These are phyloP conservation scores for Penicillium sp. DNA, from an alignment of 2,329 filamentous ascomycete genomes.

Conservation along the genomic window DNA sequence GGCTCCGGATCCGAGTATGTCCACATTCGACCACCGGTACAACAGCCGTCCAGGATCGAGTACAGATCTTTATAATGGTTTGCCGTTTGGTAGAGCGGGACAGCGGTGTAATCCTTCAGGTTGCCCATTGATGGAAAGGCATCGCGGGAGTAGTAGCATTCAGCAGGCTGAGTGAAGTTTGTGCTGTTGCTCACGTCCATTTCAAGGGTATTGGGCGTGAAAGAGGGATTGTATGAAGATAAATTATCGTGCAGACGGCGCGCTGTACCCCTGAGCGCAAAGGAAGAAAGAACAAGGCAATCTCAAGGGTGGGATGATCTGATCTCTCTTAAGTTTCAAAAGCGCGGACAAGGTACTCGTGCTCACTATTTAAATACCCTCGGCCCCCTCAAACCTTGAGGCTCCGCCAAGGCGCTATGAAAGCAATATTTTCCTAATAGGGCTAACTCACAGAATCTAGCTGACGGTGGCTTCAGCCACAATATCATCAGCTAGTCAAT, in stretches of 20 bases:
- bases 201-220: no score
- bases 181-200: neutral
- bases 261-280: no score
- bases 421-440: no score
- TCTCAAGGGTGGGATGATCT: no score
- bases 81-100: conserved; percentile 15
- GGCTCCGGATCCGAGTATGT: conserved; percentile 12
- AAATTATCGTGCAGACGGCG: no score
- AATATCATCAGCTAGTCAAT: neutral
- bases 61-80: conserved; percentile 5
- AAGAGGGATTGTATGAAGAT: no score
- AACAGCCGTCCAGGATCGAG: conserved; percentile 12
- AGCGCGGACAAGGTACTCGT: no score
- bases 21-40: conserved; percentile 8
- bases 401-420: neutral
- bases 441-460: neutral
- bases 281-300: no score
- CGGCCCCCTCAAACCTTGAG: neutral
- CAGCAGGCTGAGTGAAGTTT: conserved; percentile 7
- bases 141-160: conserved; percentile 13
- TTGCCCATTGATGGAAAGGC: conserved; percentile 4
- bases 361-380: neutral
- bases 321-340: no score
- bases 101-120: conserved; percentile 12
- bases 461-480: neutral